phyloP scores from a whole-genome alignment of 1,284 basidiomycete species.

The Austroboletus niveus region DNA sequence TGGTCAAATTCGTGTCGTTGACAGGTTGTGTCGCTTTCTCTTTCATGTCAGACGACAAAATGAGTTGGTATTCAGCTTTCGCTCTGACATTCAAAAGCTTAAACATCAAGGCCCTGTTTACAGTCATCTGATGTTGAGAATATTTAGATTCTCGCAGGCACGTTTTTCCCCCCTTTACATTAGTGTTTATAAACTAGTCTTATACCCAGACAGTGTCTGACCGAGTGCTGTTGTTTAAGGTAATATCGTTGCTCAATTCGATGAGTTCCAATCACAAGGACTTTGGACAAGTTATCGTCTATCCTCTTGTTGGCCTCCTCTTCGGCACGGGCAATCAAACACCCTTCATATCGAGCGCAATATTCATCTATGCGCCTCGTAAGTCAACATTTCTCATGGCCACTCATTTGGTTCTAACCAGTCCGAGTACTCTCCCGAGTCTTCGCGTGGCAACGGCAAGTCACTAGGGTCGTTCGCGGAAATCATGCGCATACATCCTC shows the following conservation, averaged over 20 bases:
- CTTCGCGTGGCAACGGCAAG: conserved; percentile 3
- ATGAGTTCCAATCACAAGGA: background rate
- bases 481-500: too few species aligned
- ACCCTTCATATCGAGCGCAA: too few species aligned
- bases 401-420: background rate
- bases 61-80: too few species aligned
- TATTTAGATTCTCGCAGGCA: too few species aligned
- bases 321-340: conserved; percentile 4
- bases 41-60: too few species aligned
- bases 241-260: background rate
- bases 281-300: conserved; percentile 8
- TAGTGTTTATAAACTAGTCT: conserved; percentile 26
- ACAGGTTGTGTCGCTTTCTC: too few species aligned
- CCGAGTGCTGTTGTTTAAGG: conserved; percentile 18
- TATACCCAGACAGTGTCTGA: conserved; percentile 23
- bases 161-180: background rate
- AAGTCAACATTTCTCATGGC: background rate
- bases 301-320: conserved; percentile 7
- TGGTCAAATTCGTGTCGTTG: too few species aligned
- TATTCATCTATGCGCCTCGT: too few species aligned
- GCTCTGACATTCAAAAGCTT: too few species aligned
- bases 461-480: too few species aligned
- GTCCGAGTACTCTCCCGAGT: conserved; percentile 1
- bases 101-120: too few species aligned
- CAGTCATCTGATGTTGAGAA: too few species aligned